phyloP scores from a whole-genome alignment of 2,329 filamentous ascomycete genomes.

The Verticillium nubilum region DNA sequence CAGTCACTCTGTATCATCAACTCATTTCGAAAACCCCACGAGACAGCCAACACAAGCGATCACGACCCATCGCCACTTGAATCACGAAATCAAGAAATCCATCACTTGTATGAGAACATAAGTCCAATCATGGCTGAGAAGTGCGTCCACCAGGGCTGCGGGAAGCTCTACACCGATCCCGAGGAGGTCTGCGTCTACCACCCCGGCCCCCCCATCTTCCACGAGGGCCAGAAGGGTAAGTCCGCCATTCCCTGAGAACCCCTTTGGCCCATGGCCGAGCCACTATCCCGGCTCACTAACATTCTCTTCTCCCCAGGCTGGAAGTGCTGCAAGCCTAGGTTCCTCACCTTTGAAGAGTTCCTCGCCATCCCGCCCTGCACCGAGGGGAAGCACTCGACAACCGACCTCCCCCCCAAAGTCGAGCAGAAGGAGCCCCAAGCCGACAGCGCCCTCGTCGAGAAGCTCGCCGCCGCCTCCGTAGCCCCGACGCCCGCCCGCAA shows the following conservation, averaged over 20 bases:
- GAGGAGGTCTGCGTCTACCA: conserved; percentile 88
- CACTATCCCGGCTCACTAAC: background rate
- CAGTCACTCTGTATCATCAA: conserved; percentile 2
- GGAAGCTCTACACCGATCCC: conserved; percentile 76
- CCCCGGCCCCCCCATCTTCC: conserved; percentile 88
- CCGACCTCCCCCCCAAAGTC: conserved; percentile 61
- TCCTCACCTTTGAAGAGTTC: conserved; percentile 98
- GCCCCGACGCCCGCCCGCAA: conserved; percentile 32
- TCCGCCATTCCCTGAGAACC: conserved; percentile 10
- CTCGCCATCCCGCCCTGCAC: conserved; percentile 89
- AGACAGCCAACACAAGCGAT: conserved; percentile 3
- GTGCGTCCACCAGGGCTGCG: conserved; percentile 95
- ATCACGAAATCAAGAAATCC: background rate
- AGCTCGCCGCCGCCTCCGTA: conserved; percentile 35
- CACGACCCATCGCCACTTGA: background rate
- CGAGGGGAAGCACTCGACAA: conserved; percentile 83
- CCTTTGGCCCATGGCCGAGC: conserved; percentile 8
- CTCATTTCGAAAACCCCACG: background rate
- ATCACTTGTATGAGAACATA: background rate
- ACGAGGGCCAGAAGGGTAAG: conserved; percentile 96
- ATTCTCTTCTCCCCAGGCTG: conserved; percentile 56
- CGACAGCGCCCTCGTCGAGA: conserved; percentile 33
- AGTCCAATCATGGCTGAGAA: conserved; percentile 62
- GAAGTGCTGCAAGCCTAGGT: conserved; percentile 97
- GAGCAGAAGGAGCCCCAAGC: conserved; percentile 50